Conservation (phyloP, 148 eudicot species). For the Polygonum maritimum region DNA sequence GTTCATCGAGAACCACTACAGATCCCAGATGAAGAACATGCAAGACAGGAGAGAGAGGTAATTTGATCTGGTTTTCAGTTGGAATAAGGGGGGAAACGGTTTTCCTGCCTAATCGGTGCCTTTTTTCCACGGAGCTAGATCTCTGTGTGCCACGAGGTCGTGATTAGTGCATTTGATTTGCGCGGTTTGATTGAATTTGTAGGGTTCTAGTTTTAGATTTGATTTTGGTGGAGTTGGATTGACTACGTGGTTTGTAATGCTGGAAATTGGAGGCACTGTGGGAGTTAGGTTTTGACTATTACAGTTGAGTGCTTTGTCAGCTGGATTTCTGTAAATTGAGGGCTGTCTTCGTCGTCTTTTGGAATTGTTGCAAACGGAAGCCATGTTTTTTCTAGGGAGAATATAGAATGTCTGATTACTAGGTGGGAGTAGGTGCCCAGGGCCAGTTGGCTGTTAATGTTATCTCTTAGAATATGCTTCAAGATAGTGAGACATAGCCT, state of each 20-base stretch:
- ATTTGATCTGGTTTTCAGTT: neutral
- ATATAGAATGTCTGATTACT: neutral
- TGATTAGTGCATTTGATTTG: neutral
- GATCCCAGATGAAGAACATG: slow-evolving; percentile 83
- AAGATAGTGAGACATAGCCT: neutral
- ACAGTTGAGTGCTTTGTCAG: neutral
- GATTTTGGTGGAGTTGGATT: neutral
- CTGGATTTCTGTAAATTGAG: slow-evolving; percentile 2
- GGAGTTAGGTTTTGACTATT: slow-evolving; percentile 4
- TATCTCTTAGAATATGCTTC: neutral
- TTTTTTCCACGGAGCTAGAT: neutral
- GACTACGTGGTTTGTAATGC: neutral
- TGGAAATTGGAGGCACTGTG: slow-evolving; percentile 7
- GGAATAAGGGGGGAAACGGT: neutral
- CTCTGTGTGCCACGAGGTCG: neutral
- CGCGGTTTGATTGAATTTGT: slow-evolving; percentile 6
- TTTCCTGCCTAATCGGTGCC: neutral
- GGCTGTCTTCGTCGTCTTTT: neutral
- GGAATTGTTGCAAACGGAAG: neutral
- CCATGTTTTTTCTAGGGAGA: neutral
- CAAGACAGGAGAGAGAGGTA: slow-evolving; percentile 83
- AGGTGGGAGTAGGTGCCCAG: neutral
- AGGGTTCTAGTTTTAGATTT: slow-evolving; percentile 8
- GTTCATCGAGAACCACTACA: slow-evolving; percentile 89
- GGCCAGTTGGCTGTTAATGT: neutral